Conservation (phyloP, 2,329 filamentous ascomycete species). For the Aspergillus ochraceus region DNA sequence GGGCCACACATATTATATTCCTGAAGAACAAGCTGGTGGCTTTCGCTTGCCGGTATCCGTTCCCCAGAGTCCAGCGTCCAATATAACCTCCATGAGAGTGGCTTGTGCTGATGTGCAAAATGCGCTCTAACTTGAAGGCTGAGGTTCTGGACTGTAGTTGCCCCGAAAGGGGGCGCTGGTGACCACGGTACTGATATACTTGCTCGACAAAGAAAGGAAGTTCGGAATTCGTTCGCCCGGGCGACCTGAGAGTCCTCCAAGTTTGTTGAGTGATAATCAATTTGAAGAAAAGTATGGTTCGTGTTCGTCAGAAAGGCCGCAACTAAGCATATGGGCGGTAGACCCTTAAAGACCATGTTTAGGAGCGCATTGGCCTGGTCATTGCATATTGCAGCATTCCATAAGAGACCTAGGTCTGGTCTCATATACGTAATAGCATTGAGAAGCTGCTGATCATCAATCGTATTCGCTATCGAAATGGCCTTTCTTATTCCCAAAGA, state of each 20-base stretch:
- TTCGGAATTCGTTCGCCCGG: slow-evolving; percentile 9
- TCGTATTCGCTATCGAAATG: not conserved
- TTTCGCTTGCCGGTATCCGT: not conserved
- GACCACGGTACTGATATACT: slow-evolving; percentile 6
- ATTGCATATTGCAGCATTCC: not conserved
- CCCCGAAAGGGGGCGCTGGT: slow-evolving; percentile 3
- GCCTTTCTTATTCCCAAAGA: slow-evolving; percentile 19
- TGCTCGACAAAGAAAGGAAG: slow-evolving; percentile 2
- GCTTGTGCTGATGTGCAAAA: slow-evolving; percentile 2
- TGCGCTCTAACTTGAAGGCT: slow-evolving; percentile 7
- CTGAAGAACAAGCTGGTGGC: not conserved
- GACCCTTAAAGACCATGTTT: not conserved
- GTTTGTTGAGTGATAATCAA: not conserved
- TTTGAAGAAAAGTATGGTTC: slow-evolving; percentile 6
- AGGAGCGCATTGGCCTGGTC: not conserved
- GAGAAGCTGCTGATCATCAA: not conserved
- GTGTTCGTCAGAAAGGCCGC: slow-evolving; percentile 4
- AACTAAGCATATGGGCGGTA: slow-evolving; percentile 6
- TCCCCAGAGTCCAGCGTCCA: slow-evolving; percentile 8
- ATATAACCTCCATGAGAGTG: slow-evolving; percentile 17
- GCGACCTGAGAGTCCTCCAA: not conserved
- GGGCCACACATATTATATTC: not conserved
- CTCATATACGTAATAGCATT: not conserved
- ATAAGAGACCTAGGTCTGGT: not conserved
- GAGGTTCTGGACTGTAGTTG: not conserved